Conservation (phyloP, 192 early-diverging fungal genomes). For the Coemansia sp. region DNA sequence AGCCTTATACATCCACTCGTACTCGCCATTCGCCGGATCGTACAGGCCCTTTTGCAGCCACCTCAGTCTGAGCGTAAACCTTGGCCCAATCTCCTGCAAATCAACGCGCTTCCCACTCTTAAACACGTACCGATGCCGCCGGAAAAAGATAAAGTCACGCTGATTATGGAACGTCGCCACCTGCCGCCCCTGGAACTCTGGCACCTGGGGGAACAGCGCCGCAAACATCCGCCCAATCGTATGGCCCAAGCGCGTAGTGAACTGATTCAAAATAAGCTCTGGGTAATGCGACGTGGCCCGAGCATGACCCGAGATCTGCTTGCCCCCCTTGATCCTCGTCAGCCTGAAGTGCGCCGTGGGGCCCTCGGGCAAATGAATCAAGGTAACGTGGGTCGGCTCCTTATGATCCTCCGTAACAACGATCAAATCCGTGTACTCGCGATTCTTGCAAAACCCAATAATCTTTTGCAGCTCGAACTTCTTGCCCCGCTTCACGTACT, state of each 20-base stretch:
- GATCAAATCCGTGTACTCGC: constrained; percentile 93
- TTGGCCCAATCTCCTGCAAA: constrained; percentile 94
- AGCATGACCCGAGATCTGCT: constrained; percentile 84
- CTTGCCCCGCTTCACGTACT: constrained; percentile 84
- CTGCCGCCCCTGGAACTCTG: constrained; percentile 95
- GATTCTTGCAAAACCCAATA: constrained; percentile 84
- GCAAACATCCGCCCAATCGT: constrained; percentile 96
- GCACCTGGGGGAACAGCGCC: constrained; percentile 94
- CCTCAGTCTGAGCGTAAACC: constrained; percentile 92
- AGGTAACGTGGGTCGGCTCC: constrained; percentile 83
- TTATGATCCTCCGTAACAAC: constrained; percentile 95
- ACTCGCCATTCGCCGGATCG: constrained; percentile 87
- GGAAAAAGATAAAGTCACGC: constrained; percentile 99
- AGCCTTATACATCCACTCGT: constrained; percentile 95
- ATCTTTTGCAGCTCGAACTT: constrained; percentile 92
- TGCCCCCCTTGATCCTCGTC: constrained; percentile 74
- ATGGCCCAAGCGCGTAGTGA: constrained; percentile 95
- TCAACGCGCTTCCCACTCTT: constrained; percentile 77
- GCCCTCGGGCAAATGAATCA: constrained; percentile 96
- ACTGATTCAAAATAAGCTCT: constrained; percentile 98
- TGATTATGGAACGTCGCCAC: constrained; percentile 98
- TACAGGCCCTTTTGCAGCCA: constrained; percentile 98
- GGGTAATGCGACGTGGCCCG: constrained; percentile 82
- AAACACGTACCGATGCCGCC: constrained; percentile 97
- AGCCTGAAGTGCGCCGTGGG: constrained; percentile 98